Conservation (phyloP, 495 filamentous ascomycete genomes). For the Penicillium pulvis region DNA sequence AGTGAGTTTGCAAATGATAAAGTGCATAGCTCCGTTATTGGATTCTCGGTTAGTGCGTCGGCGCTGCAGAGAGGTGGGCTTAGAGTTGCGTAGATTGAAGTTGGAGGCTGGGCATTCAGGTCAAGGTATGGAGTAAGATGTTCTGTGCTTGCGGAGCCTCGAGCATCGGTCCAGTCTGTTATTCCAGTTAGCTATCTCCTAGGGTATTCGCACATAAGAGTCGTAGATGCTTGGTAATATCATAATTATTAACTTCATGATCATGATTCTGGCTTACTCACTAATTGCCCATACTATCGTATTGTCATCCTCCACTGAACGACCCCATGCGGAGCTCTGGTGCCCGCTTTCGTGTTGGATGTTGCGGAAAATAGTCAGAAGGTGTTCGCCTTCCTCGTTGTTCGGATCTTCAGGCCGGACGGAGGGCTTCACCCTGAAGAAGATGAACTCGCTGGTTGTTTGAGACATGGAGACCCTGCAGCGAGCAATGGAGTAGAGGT, state of each 20-base stretch:
- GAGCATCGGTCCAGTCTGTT: conserved; percentile 45
- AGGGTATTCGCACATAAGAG: not conserved
- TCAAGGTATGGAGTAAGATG: conserved; percentile 31
- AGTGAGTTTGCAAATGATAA: conserved; percentile 36
- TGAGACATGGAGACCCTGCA: conserved; percentile 13
- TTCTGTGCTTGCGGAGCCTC: conserved; percentile 22
- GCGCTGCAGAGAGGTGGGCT: conserved; percentile 33
- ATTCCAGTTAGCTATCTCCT: not conserved
- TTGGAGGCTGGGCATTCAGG: conserved; percentile 20
- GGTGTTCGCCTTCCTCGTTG: conserved; percentile 34
- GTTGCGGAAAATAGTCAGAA: conserved; percentile 31
- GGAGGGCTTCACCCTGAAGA: conserved; percentile 39
- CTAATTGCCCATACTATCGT: conserved; percentile 44
- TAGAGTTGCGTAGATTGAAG: conserved; percentile 35
- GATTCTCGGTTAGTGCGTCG: conserved; percentile 38
- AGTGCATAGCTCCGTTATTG: conserved; percentile 41
- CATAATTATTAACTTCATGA: not conserved
- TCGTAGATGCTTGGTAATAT: conserved; percentile 1
- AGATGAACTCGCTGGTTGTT: conserved; percentile 41
- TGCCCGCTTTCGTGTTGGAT: conserved; percentile 41
- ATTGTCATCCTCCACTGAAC: conserved; percentile 39
- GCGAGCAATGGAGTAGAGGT: not conserved
- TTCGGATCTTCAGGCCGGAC: conserved; percentile 45
- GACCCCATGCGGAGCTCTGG: conserved; percentile 43
- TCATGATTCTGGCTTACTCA: conserved; percentile 15